These are phyloP conservation scores for Planoprotostelium fungivorum DNA, from an alignment of 78 protist species.

Conservation along the genomic window DNA sequence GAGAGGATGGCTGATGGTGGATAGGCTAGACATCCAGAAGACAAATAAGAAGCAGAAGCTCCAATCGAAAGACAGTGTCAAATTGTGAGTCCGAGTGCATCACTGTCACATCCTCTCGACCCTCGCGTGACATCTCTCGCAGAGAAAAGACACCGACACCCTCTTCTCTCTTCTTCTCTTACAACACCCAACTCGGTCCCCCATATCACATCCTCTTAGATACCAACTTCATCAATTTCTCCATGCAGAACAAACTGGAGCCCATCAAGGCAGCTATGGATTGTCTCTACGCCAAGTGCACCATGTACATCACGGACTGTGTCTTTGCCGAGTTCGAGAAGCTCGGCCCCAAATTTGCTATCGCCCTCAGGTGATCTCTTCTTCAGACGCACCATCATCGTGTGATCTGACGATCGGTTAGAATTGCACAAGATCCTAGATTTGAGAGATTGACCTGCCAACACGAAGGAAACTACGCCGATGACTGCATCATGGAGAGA, in stretches of 20 bases:
- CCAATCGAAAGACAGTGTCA: background rate
- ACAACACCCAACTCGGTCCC: constrained; percentile 95
- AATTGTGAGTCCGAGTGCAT: too few relatives aligned
- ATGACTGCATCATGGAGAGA: constrained; percentile 95
- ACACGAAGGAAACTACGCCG: constrained; percentile 97
- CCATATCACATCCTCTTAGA: constrained; percentile 97
- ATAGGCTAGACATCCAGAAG: background rate
- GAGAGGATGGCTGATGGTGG: background rate
- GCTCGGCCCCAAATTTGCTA: constrained; percentile 86
- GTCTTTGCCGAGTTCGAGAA: constrained; percentile 98
- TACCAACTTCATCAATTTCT: constrained; percentile 98
- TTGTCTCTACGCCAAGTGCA: constrained; percentile 95
- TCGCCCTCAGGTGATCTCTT: constrained; percentile 70
- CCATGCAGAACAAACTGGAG: constrained; percentile 92
- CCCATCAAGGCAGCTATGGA: constrained; percentile 90
- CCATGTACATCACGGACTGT: constrained; percentile 93
- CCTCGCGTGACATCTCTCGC: background rate
- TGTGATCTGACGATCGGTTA: constrained; percentile 8
- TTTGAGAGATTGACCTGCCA: constrained; percentile 89
- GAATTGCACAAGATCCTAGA: constrained; percentile 95
- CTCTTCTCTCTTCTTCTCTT: constrained; percentile 86
- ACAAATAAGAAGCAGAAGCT: background rate
- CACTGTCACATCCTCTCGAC: background rate
- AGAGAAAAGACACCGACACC: constrained; percentile 6
- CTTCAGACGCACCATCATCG: background rate